Base-by-base conservation (phyloP, 495 filamentous ascomycete species). In the Rhizodiscina lignyota region DNA sequence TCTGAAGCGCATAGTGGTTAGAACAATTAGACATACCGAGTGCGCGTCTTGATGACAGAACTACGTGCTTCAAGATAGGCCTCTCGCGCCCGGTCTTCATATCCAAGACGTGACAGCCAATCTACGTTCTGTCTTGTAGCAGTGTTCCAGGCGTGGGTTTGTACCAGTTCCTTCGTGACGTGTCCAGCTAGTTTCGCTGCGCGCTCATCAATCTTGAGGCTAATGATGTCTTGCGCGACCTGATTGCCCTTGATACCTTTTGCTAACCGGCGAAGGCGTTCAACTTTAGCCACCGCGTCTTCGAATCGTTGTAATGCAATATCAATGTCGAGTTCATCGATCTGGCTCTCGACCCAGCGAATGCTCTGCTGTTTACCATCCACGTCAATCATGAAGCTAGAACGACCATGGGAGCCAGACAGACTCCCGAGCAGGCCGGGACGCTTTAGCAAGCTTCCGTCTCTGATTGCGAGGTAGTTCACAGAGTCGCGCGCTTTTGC, bases 331-430 rank as follows among this genome's bases (percentile, higher is more conserved):
- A 99, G 70, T 48, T 93, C 85, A 50, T 99, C 89, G 46, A 99
- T 77, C 57, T 96, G 84, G 29, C 72, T 69, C 50, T 99, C 89
- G 0, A 96, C 84, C 81, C 82, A 94, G 16, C 89, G 79, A 13
- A 99, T 65, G 46, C 86, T 94, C 51, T 94, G 82, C 45, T 93
- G 86, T 47, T 91, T 87, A 17, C 91, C 89, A 45, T 96, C 89
- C 18, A 94, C 84, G 43, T 94, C 91, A 39, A 99, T 84, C 23
- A 91, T 65, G 55, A 94, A 70, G 31, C 72, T 72, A 19, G 60
- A 61, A 43, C 85, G 78, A 21, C 10, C 18, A 18, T 6, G 10
- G 17, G 8, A 8, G 10, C 8, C 10, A 6, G 30, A 8, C 8
- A 6, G 6, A 18, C 10, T 10, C 10, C 10, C 30, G 8, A 6